Evolutionary conservation across 2,329 filamentous ascomycete species (phyloP), one percentile per base, ranked within the genome.

Genomic region (Simplicillium sp.): DNA sequence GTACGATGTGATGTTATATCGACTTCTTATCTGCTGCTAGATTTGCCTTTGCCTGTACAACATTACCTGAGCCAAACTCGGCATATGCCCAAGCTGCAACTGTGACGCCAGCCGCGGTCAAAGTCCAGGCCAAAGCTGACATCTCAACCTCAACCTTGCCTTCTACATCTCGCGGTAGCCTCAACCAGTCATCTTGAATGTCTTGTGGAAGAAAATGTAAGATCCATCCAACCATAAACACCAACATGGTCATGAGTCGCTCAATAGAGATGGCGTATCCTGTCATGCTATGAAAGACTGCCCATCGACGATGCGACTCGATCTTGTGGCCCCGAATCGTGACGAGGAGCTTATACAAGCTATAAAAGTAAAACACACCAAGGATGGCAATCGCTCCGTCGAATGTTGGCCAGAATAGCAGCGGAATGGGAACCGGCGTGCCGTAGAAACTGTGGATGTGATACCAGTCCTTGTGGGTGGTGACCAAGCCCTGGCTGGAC

Each of bases 271-370:
- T 38, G 9, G 37, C 37, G 15, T 38, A 38, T 15, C 37, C 37
- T 3, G 37, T 38, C 37, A 38, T 38, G 37, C 37, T 38, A 32
- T 39, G 37, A 28, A 39, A 39, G 16, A 39, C 37, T 11, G 37
- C 37, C 37, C 37, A 39, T 3, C 31, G 17, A 12, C 37, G 37
- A 14, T 39, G 31, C 16, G 37, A n/a, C 37, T 39, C 37, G 8
- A 39, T 12, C 29, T 25, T 34, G 6, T 34, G 20, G 11, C 29
- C 13, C 15, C 31, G 37, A 25, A 39, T 28, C 6, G 37, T 33
- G 7, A n/a, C 16, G 29, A 25, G 25, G 11, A 39, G 37, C 11
- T 39, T 39, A 32, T 34, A 39, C n/a, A 39, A 29, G 12, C 37
- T 39, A 15, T 33, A 7, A 14, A 39, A 39, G 37, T 34, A 39